Conservation (phyloP, 176 grass and related monocot genomes). For the barley (Hordeum vulgare) region DNA sequence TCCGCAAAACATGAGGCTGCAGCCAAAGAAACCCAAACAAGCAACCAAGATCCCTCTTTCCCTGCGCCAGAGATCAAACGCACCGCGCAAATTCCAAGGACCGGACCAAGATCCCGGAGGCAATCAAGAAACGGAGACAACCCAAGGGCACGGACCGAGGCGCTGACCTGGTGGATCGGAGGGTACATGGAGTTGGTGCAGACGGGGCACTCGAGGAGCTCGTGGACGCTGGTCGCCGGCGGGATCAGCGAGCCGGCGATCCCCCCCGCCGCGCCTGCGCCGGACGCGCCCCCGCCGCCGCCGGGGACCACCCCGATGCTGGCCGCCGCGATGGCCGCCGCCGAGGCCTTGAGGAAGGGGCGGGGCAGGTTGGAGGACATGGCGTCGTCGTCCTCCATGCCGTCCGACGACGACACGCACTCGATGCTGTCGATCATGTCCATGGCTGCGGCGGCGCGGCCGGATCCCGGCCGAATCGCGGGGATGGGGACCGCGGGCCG, state of each 20-base stretch:
- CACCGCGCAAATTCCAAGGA: background rate
- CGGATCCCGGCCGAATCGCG: background rate
- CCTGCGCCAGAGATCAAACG: background rate
- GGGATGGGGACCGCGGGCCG: background rate
- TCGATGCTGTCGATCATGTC: slow-evolving; percentile 44
- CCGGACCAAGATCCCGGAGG: background rate
- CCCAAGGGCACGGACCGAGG: slow-evolving; percentile 34
- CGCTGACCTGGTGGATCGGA: slow-evolving; percentile 90
- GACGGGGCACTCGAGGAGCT: slow-evolving; percentile 94
- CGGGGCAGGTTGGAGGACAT: slow-evolving; percentile 6
- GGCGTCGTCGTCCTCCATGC: slow-evolving; percentile 37
- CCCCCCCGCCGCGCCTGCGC: background rate
- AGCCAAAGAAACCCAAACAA: background rate
- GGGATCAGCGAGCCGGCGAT: background rate
- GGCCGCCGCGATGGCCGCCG: background rate
- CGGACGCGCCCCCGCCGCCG: background rate
- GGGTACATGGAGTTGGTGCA: slow-evolving; percentile 98
- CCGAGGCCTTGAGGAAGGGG: slow-evolving; percentile 38
- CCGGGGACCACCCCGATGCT: slow-evolving; percentile 11
- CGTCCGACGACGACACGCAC: slow-evolving; percentile 42
- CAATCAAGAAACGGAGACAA: background rate
- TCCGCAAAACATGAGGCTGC: background rate
- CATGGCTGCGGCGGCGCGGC: background rate
- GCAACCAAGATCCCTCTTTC: slow-evolving; percentile 23
- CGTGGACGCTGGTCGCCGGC: slow-evolving; percentile 64